phyloP scores from a whole-genome alignment of 305 asterid genomes.

The Ilex paraguariensis region DNA sequence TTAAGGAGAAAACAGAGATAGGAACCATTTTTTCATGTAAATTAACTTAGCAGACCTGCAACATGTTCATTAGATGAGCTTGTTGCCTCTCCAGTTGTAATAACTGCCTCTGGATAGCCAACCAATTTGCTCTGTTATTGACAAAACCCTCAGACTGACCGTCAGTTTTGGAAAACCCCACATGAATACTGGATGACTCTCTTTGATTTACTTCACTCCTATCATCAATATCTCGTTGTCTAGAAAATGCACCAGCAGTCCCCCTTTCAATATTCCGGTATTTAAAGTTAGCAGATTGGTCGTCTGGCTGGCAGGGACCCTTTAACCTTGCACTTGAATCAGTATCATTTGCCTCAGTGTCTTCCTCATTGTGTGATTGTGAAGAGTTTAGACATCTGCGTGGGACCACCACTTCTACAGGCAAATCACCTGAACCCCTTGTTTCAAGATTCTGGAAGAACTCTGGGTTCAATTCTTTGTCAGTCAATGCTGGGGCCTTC shows the following conservation, averaged over 20 bases:
- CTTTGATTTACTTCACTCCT: constrained; percentile 49
- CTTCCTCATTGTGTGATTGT: constrained; percentile 51
- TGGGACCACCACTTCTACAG: constrained; percentile 95
- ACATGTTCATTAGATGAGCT: constrained; percentile 90
- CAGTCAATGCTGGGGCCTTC: constrained; percentile 80
- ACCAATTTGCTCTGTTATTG: constrained; percentile 82
- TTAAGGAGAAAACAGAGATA: constrained; percentile 20
- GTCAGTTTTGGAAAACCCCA: constrained; percentile 49
- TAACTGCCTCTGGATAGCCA: constrained; percentile 92
- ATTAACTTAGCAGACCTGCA: constrained; percentile 56
- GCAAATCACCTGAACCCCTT: constrained; percentile 75
- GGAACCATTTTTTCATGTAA: constrained; percentile 10
- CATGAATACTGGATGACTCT: constrained; percentile 41
- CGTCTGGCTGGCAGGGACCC: constrained; percentile 38
- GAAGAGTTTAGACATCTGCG: constrained; percentile 67
- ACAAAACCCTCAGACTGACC: constrained; percentile 66
- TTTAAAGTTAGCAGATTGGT: constrained; percentile 24
- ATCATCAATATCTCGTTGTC: constrained; percentile 38
- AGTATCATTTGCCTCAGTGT: constrained; percentile 34
- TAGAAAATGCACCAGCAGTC: constrained; percentile 24
- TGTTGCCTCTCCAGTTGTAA: constrained; percentile 92
- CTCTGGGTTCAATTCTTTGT: constrained; percentile 88
- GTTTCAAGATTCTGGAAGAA: constrained; percentile 94
- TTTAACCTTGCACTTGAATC: constrained; percentile 47
- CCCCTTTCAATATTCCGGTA: constrained; percentile 39